Evolutionary conservation across 2,329 filamentous ascomycete species (phyloP).

Genomic region (Coniochaeta hoffmannii): DNA sequence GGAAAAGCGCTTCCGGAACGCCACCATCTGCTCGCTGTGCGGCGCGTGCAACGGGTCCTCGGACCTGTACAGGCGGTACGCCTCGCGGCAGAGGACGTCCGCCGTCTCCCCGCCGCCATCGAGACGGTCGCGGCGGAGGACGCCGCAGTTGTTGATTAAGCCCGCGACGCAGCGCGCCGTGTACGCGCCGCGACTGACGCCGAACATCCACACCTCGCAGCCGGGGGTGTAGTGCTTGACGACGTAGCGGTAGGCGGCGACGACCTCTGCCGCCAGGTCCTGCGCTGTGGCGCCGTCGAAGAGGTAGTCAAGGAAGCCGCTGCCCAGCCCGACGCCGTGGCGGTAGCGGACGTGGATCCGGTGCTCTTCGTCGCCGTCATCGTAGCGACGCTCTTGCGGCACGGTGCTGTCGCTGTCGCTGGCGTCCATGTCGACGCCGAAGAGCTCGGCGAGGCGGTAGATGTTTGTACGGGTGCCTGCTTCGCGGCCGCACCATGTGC

Average conservation of each 20-base stretch:
- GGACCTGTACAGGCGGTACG: slow-evolving; percentile 1
- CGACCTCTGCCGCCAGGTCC: slow-evolving; percentile 3
- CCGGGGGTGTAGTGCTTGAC: slow-evolving; percentile 14
- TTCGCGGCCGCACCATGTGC: neutral
- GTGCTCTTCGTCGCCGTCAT: neutral
- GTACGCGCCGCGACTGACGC: slow-evolving; percentile 18
- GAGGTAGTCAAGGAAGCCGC: neutral
- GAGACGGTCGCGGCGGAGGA: slow-evolving; percentile 6
- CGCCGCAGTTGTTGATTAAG: slow-evolving; percentile 22
- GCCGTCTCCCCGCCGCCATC: neutral
- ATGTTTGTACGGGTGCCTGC: slow-evolving; percentile 4
- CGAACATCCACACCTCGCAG: slow-evolving; percentile 18
- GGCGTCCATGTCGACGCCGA: neutral
- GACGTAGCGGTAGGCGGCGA: slow-evolving; percentile 6
- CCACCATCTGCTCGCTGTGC: neutral
- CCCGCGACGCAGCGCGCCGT: slow-evolving; percentile 17
- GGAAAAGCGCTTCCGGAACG: neutral
- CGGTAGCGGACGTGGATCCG: neutral
- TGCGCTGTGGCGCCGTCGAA: neutral
- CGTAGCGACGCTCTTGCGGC: neutral
- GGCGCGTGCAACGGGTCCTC: neutral
- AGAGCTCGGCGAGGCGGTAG: slow-evolving; percentile 5
- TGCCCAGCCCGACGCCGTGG: neutral
- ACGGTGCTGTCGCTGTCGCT: neutral
- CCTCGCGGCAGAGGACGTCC: neutral